Conservation (phyloP, 129 eudicot genomes). For the Artemisia argyi region DNA sequence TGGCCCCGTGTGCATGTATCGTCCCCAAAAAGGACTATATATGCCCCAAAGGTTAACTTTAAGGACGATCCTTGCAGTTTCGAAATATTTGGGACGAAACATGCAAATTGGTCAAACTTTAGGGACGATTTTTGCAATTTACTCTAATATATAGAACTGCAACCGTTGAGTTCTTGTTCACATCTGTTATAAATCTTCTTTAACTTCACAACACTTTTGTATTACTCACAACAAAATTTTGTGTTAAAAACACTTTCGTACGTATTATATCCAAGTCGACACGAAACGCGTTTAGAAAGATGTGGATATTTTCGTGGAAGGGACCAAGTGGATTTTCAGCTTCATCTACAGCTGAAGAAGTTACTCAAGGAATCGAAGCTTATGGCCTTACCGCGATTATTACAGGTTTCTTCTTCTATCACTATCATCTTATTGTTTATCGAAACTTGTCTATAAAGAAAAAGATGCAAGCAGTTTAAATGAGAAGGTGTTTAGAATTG, state of each 20-base stretch:
- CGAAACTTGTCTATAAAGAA: too few species aligned
- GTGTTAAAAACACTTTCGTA: not conserved
- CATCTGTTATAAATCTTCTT: constrained; percentile 23
- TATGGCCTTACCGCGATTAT: constrained; percentile 64
- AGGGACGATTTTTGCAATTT: too few species aligned
- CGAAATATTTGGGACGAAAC: too few species aligned
- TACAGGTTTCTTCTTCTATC: constrained; percentile 44
- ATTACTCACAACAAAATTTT: not conserved
- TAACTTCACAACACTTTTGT: constrained; percentile 8
- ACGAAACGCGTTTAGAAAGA: constrained; percentile 5
- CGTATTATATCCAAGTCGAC: not conserved
- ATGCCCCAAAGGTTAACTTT: too few species aligned
- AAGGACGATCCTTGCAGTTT: too few species aligned
- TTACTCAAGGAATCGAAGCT: constrained; percentile 38
- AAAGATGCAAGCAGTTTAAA: too few species aligned
- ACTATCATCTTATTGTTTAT: too few species aligned
- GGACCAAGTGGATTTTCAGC: constrained; percentile 41
- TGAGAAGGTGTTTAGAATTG: too few species aligned
- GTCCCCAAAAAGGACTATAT: too few species aligned
- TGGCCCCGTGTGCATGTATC: too few species aligned
- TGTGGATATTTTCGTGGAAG: constrained; percentile 65
- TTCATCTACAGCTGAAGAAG: constrained; percentile 41
- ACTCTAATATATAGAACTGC: not conserved
- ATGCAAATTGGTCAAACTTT: too few species aligned
- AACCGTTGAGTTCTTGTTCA: constrained; percentile 14